These are phyloP conservation scores for Ceratobasidium sp. DNA, from an alignment of 1,284 basidiomycete genomes.

Conservation along the genomic window DNA sequence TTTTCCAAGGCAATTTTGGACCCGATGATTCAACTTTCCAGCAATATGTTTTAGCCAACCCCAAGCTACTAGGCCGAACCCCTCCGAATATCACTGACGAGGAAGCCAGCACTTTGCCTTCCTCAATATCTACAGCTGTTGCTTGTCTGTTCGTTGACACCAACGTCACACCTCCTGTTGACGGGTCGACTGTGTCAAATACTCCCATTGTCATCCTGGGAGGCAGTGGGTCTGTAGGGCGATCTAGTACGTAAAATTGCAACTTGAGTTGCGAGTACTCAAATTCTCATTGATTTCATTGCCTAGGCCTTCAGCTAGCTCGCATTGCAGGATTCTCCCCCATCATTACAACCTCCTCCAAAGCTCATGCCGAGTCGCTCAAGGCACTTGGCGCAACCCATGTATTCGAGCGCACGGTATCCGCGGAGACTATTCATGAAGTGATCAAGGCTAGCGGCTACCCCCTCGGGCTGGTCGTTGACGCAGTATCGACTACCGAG, in stretches of 20 bases:
- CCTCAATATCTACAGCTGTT: conserved; percentile 51
- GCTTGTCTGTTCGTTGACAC: conserved; percentile 31
- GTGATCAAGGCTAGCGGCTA: conserved; percentile 50
- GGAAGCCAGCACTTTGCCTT: conserved; percentile 53
- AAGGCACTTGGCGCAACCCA: conserved; percentile 68
- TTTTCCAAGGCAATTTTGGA: conserved; percentile 33
- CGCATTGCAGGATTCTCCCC: conserved; percentile 53
- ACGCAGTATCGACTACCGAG: conserved; percentile 8
- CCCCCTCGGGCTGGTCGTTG: conserved; percentile 7
- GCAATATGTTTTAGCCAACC: conserved; percentile 22
- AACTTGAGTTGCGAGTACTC: background rate
- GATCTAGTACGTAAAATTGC: conserved; percentile 54
- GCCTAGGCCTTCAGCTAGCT: conserved; percentile 49
- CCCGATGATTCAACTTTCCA: conserved; percentile 12
- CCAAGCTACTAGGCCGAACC: background rate
- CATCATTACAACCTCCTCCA: conserved; percentile 61
- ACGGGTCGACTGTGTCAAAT: conserved; percentile 57
- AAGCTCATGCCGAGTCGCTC: conserved; percentile 61
- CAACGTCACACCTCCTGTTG: conserved; percentile 50
- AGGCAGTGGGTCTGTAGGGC: conserved; percentile 61
- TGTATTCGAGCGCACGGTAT: conserved; percentile 62
- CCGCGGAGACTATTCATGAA: conserved; percentile 26
- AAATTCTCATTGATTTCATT: background rate
- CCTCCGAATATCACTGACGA: conserved; percentile 9
- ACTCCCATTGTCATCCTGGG: conserved; percentile 61